phyloP scores from a whole-genome alignment of 1,284 basidiomycete genomes.

The Ustilago hordei region DNA sequence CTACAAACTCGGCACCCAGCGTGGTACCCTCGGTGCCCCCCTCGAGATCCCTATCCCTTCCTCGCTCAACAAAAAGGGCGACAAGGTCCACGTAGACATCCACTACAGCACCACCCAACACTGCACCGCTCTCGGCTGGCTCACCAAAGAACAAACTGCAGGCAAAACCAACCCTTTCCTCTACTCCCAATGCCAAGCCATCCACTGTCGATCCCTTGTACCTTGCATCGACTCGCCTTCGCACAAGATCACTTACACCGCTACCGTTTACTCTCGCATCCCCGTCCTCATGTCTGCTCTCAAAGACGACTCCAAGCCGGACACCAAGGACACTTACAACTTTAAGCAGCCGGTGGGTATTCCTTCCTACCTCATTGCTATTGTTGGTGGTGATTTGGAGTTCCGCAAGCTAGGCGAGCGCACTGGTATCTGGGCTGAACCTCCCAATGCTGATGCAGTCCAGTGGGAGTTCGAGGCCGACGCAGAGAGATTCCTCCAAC shows the following conservation, averaged over 20 bases:
- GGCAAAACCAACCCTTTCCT: slow-evolving; percentile 81
- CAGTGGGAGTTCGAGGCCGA: slow-evolving; percentile 69
- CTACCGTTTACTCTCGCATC: slow-evolving; percentile 55
- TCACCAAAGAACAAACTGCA: slow-evolving; percentile 90
- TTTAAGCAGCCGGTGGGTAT: slow-evolving; percentile 66
- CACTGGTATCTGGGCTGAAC: slow-evolving; percentile 68
- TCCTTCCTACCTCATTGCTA: slow-evolving; percentile 67
- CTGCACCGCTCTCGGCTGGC: slow-evolving; percentile 92
- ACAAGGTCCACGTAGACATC: slow-evolving; percentile 56
- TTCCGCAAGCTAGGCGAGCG: slow-evolving; percentile 65
- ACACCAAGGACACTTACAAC: slow-evolving; percentile 46
- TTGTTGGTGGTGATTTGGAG: slow-evolving; percentile 65
- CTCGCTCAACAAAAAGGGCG: slow-evolving; percentile 47
- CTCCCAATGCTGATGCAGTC: slow-evolving; percentile 60
- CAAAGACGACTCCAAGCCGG: slow-evolving; percentile 52
- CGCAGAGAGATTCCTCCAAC: slow-evolving; percentile 65
- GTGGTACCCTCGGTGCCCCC: slow-evolving; percentile 70
- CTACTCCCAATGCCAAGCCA: slow-evolving; percentile 92
- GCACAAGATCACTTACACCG: slow-evolving; percentile 68
- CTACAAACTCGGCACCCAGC: slow-evolving; percentile 73
- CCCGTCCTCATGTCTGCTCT: slow-evolving; percentile 69
- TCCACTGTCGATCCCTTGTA: slow-evolving; percentile 55
- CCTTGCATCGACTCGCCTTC: slow-evolving; percentile 66
- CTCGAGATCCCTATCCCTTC: slow-evolving; percentile 70
- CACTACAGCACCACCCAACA: slow-evolving; percentile 77